Evolutionary conservation across 352 stramenopile genomes (phyloP), one percentile per base, ranked within the genome.

Genomic region (Globisporangium barbulae): DNA sequence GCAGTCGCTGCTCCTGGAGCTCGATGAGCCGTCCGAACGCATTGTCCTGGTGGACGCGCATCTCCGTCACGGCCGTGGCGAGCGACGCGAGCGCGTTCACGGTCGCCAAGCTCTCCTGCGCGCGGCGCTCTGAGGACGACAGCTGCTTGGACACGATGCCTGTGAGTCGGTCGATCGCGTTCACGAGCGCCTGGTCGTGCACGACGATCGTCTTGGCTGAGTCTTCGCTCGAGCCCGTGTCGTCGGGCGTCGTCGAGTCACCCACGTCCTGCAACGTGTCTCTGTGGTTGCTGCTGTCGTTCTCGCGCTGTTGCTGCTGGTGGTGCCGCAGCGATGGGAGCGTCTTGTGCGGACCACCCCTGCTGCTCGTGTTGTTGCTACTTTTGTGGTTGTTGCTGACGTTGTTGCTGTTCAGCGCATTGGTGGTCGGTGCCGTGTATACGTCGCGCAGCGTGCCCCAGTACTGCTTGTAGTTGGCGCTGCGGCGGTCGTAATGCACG

Each of bases 391-490:
- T 56, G 60, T 13, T 45, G 52, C 19, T 28, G 33, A 67, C 52
- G 7, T 17, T 48, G 19, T 65, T 65, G 19, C 19, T 55, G 28
- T 5, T 30, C 42, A 48, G 5, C 42, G 19, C 19, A 21, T 53
- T 30, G 65, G 45, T 55, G 22, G 41, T 52, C 54, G 21, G 35
- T 50, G 69, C 72, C 53, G 72, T 86, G 58, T 90, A 90, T 25
- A 90, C 75, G 52, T 92, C 70, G 35, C 79, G 76, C 10, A 91
- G 53, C 13, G 79, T 90, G 21, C 78, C 80, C 79, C 81, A 90
- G 60, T 89, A 92, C 59, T 88, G 70, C 65, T 90, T 89, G 64
- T 89, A 89, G 53, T 69, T 72, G 22, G 76, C 69, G 63, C 76
- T 89, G 30, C 70, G 63, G 37, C 74, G 79, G 67, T 89, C 80